A percentile compares a stretch with the other conserved stretches of the same genome.
These are phyloP conservation scores for Cryphonectria carpinicola DNA, from an alignment of 2,329 filamentous ascomycete genomes.

Conservation along the genomic window DNA sequence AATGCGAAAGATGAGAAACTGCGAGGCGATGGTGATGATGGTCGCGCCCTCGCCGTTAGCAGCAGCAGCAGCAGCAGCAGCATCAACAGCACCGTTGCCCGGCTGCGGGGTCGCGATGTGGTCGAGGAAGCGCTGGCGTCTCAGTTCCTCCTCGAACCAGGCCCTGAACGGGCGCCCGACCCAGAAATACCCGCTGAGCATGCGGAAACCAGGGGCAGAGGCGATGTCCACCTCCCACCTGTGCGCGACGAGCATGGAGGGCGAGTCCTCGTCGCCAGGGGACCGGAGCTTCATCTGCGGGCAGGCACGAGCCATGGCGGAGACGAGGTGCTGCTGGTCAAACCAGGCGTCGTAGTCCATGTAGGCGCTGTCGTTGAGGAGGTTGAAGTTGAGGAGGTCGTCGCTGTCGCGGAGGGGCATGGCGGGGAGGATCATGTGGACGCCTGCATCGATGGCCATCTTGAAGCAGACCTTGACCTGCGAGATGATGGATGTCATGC, in stretches of 20 bases:
- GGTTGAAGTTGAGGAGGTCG: conserved; percentile 36
- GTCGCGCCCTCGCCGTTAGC: conserved; percentile 33
- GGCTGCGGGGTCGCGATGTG: conserved; percentile 16
- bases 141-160: conserved; percentile 24
- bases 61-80: too few species aligned
- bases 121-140: conserved; percentile 12
- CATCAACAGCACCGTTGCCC: neutral
- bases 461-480: conserved; percentile 39
- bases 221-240: conserved; percentile 22
- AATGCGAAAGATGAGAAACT: conserved; percentile 41
- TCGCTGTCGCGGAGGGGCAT: conserved; percentile 36
- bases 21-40: conserved; percentile 35
- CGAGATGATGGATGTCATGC: conserved; percentile 37
- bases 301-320: conserved; percentile 31
- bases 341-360: conserved; percentile 38
- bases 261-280: conserved; percentile 23
- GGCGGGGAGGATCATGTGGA: conserved; percentile 33
- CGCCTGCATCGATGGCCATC: conserved; percentile 37
- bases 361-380: conserved; percentile 34
- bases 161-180: conserved; percentile 24
- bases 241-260: conserved; percentile 13
- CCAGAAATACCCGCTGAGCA: conserved; percentile 26
- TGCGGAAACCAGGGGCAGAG: conserved; percentile 13
- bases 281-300: conserved; percentile 37
- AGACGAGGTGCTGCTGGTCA: conserved; percentile 34